A percentile compares a stretch with the other conserved stretches of the same genome.
Evolutionary conservation across 2,329 filamentous ascomycete genomes (phyloP).

Genomic region (Akanthomyces dipterigenus): DNA sequence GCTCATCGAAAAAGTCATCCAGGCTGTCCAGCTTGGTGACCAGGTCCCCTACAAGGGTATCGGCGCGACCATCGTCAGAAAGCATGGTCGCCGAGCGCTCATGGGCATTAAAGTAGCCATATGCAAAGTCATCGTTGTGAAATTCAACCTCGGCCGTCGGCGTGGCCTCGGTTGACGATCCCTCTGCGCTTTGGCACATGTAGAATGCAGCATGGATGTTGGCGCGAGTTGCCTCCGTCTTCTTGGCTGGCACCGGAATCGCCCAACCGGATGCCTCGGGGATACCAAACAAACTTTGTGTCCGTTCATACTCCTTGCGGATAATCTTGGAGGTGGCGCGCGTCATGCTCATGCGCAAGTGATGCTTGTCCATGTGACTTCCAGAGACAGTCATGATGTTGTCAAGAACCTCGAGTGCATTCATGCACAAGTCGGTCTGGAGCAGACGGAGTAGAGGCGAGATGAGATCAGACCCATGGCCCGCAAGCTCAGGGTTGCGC

Average conservation of each 20-base stretch:
- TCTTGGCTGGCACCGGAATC: conserved; percentile 83
- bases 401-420: conserved; percentile 85
- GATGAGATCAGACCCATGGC: conserved; percentile 89
- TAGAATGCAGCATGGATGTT: conserved; percentile 97
- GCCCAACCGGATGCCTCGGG: conserved; percentile 95
- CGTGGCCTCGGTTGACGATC: conserved; percentile 49
- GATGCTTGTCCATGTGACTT: conserved; percentile 86
- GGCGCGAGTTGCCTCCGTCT: conserved; percentile 75
- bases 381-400: conserved; percentile 93
- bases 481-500: conserved; percentile 81
- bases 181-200: conserved; percentile 70
- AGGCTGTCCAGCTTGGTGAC: conserved; percentile 73
- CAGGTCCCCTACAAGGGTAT: conserved; percentile 67
- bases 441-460: conserved; percentile 83
- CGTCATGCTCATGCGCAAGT: conserved; percentile 97
- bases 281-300: conserved; percentile 91
- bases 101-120: conserved; percentile 65
- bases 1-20: conserved; percentile 76
- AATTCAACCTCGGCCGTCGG: conserved; percentile 87
- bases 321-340: conserved; percentile 77
- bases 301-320: conserved; percentile 90
- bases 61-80: conserved; percentile 70
- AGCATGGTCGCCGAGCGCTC: conserved; percentile 88
- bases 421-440: conserved; percentile 89
- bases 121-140: conserved; percentile 79